These are phyloP conservation scores for Tuctoria greenei DNA, from an alignment of 176 grass and related monocot genomes.

Conservation along the genomic window DNA sequence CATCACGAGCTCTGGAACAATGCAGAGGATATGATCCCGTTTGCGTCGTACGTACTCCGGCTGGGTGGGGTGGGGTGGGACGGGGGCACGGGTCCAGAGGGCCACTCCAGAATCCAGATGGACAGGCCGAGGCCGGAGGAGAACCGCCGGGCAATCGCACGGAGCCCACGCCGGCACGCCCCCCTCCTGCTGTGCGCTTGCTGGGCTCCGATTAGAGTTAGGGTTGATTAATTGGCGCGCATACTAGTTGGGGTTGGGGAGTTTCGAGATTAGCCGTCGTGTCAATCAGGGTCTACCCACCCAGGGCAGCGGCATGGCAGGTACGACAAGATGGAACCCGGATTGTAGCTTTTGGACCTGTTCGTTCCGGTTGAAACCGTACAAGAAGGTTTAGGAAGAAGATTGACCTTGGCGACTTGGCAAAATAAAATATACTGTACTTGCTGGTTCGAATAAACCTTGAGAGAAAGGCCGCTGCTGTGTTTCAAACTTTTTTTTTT, in stretches of 20 bases:
- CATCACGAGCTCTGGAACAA: too few relatives aligned
- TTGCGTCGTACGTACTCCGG: not conserved
- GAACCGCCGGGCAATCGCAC: conserved; percentile 6
- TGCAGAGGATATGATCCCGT: too few relatives aligned
- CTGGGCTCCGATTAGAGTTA: not conserved
- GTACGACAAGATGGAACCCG: not conserved
- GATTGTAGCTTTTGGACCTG: not conserved
- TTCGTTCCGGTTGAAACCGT: not conserved
- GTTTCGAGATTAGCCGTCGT: not conserved
- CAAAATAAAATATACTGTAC: not conserved
- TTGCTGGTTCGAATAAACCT: not conserved
- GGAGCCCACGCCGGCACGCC: not conserved
- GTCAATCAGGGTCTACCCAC: not conserved
- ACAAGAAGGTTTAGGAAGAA: not conserved
- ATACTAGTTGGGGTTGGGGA: not conserved
- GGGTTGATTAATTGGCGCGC: conserved; percentile 23
- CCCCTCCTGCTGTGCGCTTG: not conserved
- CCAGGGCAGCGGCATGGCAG: not conserved
- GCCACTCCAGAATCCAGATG: conserved; percentile 12
- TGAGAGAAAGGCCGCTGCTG: too few relatives aligned
- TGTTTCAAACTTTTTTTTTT: not conserved
- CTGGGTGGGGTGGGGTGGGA: not conserved
- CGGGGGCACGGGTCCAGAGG: too few relatives aligned
- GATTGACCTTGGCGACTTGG: not conserved
- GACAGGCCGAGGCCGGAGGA: not conserved